Base-by-base conservation (phyloP, 2,329 filamentous ascomycete species). In the Westerdykella aurantiaca region DNA sequence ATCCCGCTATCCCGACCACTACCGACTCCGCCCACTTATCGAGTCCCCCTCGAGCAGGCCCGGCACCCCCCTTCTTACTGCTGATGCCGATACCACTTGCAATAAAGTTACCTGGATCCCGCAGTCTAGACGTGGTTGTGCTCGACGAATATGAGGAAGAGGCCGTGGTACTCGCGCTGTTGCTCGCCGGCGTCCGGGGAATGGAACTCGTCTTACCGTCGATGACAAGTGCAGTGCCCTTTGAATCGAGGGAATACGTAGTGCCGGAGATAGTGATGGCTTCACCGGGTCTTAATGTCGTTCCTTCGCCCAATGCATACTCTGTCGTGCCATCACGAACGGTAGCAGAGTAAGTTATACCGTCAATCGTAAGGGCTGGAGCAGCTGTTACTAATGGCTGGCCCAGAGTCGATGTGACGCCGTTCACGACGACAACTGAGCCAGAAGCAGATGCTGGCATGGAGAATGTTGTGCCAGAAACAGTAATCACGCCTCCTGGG, bases 131-230 rank as follows among this genome's bases (percentile, higher is more conserved):
- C 34, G 52, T 48, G 4, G 42, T 35, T 16, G 18, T 12, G 39
- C 22, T 54, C n/a, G 25, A 11, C 16, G 40, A 45, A 21, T 16
- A 45, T 40, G 44, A 45, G 11, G 34, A 46, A 10, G 48, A 52
- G 7, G 23, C 22, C 3, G 59, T 64, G 0, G 55, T 51, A 7
- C 45, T 58, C 9, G 59, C 60, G 41, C 51, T 60, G 18, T 57
- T 63, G 25, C 51, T 60, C 23, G 57, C 58, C 0, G 61, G 60
- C 5, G 44, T 37, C 2, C 40, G 55, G 0, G 55, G 48, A 6
- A 66, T 48, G 4, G 46, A 53, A 37, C 60, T 64, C 14, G 63
- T 65, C 22, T 54, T 52, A 0, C 62, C 63, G n/a, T 67, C 57
- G 16, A 66, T 46, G 3, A 67, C 39, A 2, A 66, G 38, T 13